These are phyloP conservation scores for Drosera spatulata DNA, from an alignment of 179 eudicot genomes.

Conservation along the genomic window DNA sequence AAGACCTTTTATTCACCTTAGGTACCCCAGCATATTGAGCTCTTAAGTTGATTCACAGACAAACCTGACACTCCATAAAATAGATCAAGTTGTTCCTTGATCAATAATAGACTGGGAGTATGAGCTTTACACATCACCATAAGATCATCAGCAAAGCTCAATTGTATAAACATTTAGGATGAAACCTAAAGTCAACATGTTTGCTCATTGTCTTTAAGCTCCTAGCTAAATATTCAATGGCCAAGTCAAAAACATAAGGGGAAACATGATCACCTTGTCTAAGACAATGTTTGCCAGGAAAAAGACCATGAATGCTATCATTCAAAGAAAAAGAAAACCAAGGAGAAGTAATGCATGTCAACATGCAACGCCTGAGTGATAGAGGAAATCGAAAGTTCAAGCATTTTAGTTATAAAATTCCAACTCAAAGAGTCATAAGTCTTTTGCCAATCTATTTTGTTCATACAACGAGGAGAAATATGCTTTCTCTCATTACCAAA, in stretches of 20 bases:
- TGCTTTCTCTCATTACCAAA: no score
- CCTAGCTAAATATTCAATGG: not conserved
- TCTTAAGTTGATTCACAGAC: not conserved
- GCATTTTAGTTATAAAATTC: no score
- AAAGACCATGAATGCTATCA: no score
- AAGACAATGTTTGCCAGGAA: not conserved
- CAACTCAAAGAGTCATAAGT: no score
- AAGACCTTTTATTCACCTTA: not conserved
- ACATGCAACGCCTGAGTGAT: no score
- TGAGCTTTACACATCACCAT: not conserved
- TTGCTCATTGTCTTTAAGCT: not conserved
- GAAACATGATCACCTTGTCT: not conserved
- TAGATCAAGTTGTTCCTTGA: not conserved
- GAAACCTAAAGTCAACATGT: not conserved
- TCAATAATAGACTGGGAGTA: not conserved
- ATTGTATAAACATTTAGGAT: not conserved
- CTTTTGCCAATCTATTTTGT: no score
- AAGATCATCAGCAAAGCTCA: not conserved
- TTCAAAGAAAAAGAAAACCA: no score
- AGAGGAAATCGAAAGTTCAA: no score
- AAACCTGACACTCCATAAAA: not conserved
- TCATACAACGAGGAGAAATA: no score
- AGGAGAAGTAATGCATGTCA: no score
- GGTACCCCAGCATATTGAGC: not conserved
- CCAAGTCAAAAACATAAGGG: not conserved